Evolutionary conservation across 768 basidiomycete genomes (phyloP), one percentile per base, ranked within the genome.

Genomic region (Jaapia argillacea): DNA sequence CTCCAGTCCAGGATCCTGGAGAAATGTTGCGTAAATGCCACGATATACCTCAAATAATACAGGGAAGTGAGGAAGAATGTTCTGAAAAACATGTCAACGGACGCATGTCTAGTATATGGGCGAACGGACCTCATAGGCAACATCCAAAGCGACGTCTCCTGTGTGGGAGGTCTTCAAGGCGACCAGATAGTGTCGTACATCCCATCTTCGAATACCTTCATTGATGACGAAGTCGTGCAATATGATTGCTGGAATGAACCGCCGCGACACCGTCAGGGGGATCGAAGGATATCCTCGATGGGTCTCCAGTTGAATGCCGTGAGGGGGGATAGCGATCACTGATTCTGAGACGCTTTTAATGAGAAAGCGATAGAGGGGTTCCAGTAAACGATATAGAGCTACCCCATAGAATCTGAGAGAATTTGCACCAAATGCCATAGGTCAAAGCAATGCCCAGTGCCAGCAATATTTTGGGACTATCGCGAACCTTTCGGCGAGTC

Each of bases 261-360:
- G 72, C 40, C 74, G 69, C 3, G 62, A 56, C 5, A 48, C 56
- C 37, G 48, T 57, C 13, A 65, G 45, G 13, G 62, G 54, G 1
- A 52, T 46, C 12, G 58, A 56, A 6, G 70, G 70, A 24, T 79
- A 55, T 1, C 84, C 86, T 43, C 72, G 65, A 58, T 76, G 75
- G 0, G 77, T 80, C 57, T 88, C 85, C 2, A 89, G 59, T 53
- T 89, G 87, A 33, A 90, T 64, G 7, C 86, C 86, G 42, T 82
- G 75, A 1, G 68, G 63, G 5, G 80, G 79, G 36, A 87, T 57
- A 27, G 82, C 65, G 35, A 86, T 58, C 3, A 88, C 62, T 16
- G 83, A 85, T 62, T 89, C 86, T 88, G 41, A 16, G 20, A 36
- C 24, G 24, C 20, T 26, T 16, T 41, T 25, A 18, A 45, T 41